These are phyloP conservation scores for Talaromyces adpressus DNA, from an alignment of 495 filamentous ascomycete genomes.

Conservation along the genomic window DNA sequence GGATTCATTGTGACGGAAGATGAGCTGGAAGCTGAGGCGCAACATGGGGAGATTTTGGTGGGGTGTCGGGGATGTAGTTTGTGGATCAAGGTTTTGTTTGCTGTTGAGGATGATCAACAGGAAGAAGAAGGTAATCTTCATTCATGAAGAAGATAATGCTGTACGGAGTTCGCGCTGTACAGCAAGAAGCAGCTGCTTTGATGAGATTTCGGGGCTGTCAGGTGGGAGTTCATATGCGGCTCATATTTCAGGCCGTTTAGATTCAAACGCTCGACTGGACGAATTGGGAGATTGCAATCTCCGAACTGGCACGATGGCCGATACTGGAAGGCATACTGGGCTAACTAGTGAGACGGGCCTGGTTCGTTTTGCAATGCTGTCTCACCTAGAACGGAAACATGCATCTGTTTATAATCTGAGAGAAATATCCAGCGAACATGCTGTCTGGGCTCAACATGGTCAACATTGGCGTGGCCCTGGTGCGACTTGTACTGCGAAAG, in stretches of 20 bases:
- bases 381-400: neutral
- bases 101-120: conserved; percentile 22
- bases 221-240: neutral
- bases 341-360: neutral
- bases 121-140: neutral
- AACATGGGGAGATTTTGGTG: conserved; percentile 63
- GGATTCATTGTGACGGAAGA: conserved; percentile 64
- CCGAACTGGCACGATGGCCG: neutral
- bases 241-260: neutral
- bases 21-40: conserved; percentile 59
- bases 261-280: neutral
- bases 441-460: neutral
- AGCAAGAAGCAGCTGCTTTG: neutral
- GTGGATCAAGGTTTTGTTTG: conserved; percentile 71
- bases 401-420: neutral
- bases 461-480: neutral
- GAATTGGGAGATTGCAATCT: neutral
- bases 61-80: conserved; percentile 78
- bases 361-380: neutral
- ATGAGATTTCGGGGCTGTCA: neutral
- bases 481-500: no score
- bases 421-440: neutral
- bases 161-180: neutral
- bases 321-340: neutral
- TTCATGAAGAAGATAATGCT: neutral